Evolutionary conservation across 257 asterid genomes (phyloP).

Genomic region (Fraxinus cuspidata): DNA sequence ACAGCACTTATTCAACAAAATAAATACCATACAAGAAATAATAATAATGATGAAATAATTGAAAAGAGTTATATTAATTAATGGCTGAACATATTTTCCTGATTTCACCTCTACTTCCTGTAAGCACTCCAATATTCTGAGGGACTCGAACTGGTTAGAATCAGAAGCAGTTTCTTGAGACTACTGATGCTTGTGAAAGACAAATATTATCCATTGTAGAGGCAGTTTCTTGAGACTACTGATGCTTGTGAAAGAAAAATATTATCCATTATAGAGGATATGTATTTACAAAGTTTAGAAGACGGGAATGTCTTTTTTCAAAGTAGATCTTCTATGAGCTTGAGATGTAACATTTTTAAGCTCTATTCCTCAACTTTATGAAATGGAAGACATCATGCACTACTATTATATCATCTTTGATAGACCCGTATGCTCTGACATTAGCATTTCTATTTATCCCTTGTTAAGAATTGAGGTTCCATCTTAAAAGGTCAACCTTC

Average conservation of each 20-base stretch:
- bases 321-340: neutral
- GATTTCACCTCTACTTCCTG: conserved; percentile 45
- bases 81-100: conserved; percentile 42
- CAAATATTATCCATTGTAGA: too few relatives aligned
- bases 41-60: neutral
- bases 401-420: neutral
- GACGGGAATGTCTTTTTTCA: conserved; percentile 45
- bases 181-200: too few relatives aligned
- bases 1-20: neutral
- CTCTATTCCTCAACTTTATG: neutral
- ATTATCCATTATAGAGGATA: conserved; percentile 45
- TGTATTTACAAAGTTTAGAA: conserved; percentile 33
- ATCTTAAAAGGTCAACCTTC: too few relatives aligned
- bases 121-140: conserved; percentile 36
- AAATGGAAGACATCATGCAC: neutral
- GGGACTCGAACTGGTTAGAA: too few relatives aligned
- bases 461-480: too few relatives aligned
- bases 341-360: neutral
- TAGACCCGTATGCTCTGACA: neutral
- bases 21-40: neutral
- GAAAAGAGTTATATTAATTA: conserved; percentile 6
- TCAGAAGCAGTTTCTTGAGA: too few relatives aligned
- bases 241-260: conserved; percentile 71
- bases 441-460: too few relatives aligned
- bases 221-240: conserved; percentile 59